phyloP scores from a whole-genome alignment of 2,329 filamentous ascomycete genomes.

The Cryphonectria carpinicola region DNA sequence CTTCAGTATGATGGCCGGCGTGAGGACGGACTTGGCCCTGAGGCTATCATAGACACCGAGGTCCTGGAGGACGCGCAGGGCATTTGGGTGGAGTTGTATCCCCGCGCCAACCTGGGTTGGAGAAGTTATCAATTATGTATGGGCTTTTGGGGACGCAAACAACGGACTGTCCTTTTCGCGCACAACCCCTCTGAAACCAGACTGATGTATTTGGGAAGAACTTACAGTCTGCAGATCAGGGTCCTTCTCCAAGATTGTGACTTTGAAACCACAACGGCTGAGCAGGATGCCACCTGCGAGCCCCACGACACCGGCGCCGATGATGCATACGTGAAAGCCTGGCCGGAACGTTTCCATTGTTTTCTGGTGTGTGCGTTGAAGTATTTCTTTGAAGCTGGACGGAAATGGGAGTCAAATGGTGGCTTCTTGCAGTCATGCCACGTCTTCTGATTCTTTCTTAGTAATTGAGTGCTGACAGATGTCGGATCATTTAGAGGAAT shows the following conservation, averaged over 20 bases:
- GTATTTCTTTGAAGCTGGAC: background rate
- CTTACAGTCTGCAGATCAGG: conserved; percentile 29
- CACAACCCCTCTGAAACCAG: background rate
- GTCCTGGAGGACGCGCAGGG: conserved; percentile 30
- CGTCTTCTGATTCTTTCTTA: background rate
- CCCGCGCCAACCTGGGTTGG: conserved; percentile 26
- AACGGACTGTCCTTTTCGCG: no score
- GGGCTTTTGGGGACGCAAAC: no score
- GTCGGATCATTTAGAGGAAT: background rate
- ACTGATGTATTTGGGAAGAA: background rate
- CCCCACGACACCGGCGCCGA: conserved; percentile 31
- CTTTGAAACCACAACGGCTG: conserved; percentile 31
- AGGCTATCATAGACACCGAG: conserved; percentile 31
- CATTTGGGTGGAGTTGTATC: conserved; percentile 34
- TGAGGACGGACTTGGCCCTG: conserved; percentile 27
- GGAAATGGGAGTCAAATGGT: background rate
- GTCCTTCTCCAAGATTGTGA: conserved; percentile 32
- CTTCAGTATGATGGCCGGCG: conserved; percentile 30
- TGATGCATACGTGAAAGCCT: conserved; percentile 30
- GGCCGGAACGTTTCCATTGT: conserved; percentile 4
- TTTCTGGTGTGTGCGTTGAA: background rate
- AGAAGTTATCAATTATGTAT: no score
- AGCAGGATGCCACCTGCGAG: conserved; percentile 31
- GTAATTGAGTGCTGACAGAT: background rate
- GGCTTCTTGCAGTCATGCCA: background rate